phyloP scores from a whole-genome alignment of 192 early-diverging fungal genomes.

The Coemansia sp. region DNA sequence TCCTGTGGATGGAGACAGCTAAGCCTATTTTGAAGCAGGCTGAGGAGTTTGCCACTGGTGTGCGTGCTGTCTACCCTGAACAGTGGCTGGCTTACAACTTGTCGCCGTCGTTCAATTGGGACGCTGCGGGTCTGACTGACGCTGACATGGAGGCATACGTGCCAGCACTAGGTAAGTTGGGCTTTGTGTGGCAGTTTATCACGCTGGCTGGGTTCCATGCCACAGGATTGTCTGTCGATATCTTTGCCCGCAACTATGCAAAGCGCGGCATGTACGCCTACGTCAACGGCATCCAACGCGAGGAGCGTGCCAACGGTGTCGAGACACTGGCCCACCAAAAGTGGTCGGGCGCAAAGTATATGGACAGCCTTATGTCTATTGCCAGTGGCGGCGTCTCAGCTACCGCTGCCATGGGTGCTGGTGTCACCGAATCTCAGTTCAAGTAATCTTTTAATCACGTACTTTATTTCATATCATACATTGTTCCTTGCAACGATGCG shows the following conservation, averaged over 20 bases:
- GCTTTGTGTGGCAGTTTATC: constrained; percentile 99
- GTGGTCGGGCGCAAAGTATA: constrained; percentile 91
- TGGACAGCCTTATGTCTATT: constrained; percentile 86
- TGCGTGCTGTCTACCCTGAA: constrained; percentile 73
- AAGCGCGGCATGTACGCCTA: constrained; percentile 92
- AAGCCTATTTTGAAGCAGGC: constrained; percentile 91
- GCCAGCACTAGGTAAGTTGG: constrained; percentile 76
- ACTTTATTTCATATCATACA: not conserved
- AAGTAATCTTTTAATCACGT: constrained; percentile 21
- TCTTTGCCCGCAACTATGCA: constrained; percentile 87
- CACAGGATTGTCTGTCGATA: constrained; percentile 79
- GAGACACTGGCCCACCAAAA: constrained; percentile 92
- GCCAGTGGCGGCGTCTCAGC: constrained; percentile 90
- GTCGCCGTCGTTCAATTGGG: constrained; percentile 98
- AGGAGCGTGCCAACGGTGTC: constrained; percentile 85
- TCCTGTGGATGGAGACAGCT: constrained; percentile 98
- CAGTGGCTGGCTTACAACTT: constrained; percentile 94
- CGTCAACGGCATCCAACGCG: constrained; percentile 86
- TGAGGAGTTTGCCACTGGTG: constrained; percentile 83
- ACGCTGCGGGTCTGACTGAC: constrained; percentile 91
- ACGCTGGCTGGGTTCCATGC: constrained; percentile 94
- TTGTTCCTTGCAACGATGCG: no score
- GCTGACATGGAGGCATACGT: constrained; percentile 84
- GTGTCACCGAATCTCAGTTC: constrained; percentile 85
- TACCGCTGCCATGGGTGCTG: constrained; percentile 93